phyloP scores from a whole-genome alignment of 768 basidiomycete genomes.

The Kwoniella europaea region DNA sequence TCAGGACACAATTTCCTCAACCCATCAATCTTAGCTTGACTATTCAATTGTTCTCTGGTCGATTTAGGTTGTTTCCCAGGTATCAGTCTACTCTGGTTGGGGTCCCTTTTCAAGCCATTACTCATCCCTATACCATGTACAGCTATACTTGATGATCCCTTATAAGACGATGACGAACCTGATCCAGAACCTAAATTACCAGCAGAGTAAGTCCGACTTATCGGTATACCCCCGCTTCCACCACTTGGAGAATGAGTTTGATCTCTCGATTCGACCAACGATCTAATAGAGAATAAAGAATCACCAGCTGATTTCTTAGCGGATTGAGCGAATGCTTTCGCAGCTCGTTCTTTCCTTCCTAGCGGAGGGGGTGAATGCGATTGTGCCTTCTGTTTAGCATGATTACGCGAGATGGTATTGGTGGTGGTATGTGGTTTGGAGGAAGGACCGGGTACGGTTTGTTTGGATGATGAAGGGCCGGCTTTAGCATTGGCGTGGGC shows the following conservation, averaged over 20 bases:
- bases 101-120: constrained; percentile 17
- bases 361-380: constrained; percentile 34
- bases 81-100: neutral
- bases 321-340: constrained; percentile 36
- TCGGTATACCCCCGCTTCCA: neutral
- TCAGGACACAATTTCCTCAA: constrained; percentile 42
- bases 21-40: constrained; percentile 19
- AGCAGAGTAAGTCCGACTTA: neutral
- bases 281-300: constrained; percentile 36
- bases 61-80: neutral
- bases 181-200: constrained; percentile 5
- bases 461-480: constrained; percentile 10
- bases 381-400: neutral
- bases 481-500: neutral
- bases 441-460: constrained; percentile 17
- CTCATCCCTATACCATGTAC: constrained; percentile 24
- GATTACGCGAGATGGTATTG: neutral
- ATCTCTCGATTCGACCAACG: constrained; percentile 33
- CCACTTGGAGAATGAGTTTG: neutral
- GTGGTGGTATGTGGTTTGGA: neutral
- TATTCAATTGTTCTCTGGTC: constrained; percentile 20
- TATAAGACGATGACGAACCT: too few relatives aligned
- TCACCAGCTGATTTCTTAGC: constrained; percentile 32
- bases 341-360: constrained; percentile 45
- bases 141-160: constrained; percentile 2